These are phyloP conservation scores for Chaetomidium leptoderma DNA, from an alignment of 495 filamentous ascomycete species.

Conservation along the genomic window DNA sequence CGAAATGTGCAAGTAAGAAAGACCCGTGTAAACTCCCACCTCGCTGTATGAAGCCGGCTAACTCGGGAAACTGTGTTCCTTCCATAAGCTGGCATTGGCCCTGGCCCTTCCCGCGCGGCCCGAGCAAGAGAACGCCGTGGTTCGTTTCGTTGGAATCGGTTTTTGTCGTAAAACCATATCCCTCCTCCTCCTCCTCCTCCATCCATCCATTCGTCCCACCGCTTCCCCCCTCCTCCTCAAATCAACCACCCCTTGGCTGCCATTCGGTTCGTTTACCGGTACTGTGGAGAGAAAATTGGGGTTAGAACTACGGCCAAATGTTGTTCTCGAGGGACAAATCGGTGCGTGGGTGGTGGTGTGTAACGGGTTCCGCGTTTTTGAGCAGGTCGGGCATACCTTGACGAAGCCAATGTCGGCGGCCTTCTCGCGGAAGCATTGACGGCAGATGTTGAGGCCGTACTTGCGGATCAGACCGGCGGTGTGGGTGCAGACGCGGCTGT, in stretches of 20 bases:
- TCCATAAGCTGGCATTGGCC: not conserved
- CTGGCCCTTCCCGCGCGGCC: not conserved
- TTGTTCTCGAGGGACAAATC: too few species aligned
- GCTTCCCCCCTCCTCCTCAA: slow-evolving; percentile 5
- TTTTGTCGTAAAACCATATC: slow-evolving; percentile 1
- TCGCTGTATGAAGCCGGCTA: slow-evolving; percentile 5
- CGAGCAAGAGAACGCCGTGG: slow-evolving; percentile 5
- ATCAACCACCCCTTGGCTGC: not conserved
- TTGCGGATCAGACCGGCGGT: slow-evolving; percentile 95
- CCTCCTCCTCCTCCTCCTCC: not conserved
- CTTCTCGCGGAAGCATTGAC: slow-evolving; percentile 99
- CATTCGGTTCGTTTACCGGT: slow-evolving; percentile 30
- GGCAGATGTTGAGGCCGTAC: slow-evolving; percentile 98
- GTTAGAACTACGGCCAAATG: too few species aligned
- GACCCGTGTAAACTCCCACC: slow-evolving; percentile 9
- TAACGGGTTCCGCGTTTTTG: too few species aligned
- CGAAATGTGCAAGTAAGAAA: slow-evolving; percentile 9
- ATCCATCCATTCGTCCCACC: slow-evolving; percentile 5
- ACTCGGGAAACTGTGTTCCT: not conserved
- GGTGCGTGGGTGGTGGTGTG: not conserved
- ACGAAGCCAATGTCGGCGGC: slow-evolving; percentile 90
- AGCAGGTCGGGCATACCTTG: slow-evolving; percentile 65
- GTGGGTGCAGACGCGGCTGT: slow-evolving; percentile 94
- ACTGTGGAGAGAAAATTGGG: slow-evolving; percentile 14
- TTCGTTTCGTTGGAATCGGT: slow-evolving; percentile 5